Evolutionary conservation across 2,329 filamentous ascomycete species (phyloP), one percentile per base, ranked within the genome.

Genomic region (Neofusicoccum kwambonambiense): DNA sequence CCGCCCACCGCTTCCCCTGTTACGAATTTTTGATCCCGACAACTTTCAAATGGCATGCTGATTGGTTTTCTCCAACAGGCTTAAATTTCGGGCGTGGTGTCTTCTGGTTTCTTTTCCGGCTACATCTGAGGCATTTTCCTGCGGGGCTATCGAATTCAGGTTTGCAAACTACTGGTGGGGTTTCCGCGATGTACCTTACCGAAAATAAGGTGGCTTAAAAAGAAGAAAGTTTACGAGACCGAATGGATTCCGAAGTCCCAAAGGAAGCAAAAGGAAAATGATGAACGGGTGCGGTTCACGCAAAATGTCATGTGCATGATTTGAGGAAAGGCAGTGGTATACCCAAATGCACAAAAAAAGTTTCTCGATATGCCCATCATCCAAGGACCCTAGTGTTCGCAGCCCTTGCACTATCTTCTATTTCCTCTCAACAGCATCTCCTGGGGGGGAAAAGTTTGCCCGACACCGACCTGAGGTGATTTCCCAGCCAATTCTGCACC

Each of bases 131-230:
- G 63, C 63, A 65, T 65, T 65, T 65, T 52, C 54, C 50, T 50
- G 63, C 63, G 63, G 63, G 45, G 52, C 52, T 60, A 65, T 65
- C 56, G 63, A 61, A 60, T 61, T 57, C 56, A 31, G 56, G 63
- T 37, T 54, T 52, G 44, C 62, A 47, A 45, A 47, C 56, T 60
- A 45, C 54, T 19, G 42, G 62, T 52, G 44, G 51, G 51, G 44
- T 22, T 47, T 64, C 63, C 60, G 45, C 44, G 52, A 60, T 64
- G 62, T 64, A 64, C 63, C 63, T 64, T 60, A 64, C 52, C 52
- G 42, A 64, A 64, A 60, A 64, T 34, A 65, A 52, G 52, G 56
- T 61, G 56, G 63, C 54, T 47, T 60, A 65, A 65, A 65, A 64
- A 65, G 61, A 61, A 39, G 11, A 15, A 50, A 58, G 12, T 52